These are phyloP conservation scores for Biancaea sappan DNA, from an alignment of 306 rosid genomes.

Conservation along the genomic window DNA sequence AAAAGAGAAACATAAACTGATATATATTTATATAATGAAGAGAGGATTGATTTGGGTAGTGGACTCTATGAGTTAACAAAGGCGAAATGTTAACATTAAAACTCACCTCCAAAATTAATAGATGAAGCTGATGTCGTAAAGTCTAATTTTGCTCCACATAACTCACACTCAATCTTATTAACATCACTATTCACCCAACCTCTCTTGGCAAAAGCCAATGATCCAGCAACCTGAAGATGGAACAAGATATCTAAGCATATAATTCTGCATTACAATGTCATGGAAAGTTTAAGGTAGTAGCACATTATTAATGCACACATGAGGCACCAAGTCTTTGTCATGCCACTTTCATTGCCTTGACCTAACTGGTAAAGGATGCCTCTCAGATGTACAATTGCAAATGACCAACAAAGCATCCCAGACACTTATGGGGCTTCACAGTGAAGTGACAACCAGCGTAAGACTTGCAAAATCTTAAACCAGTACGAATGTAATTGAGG, in stretches of 20 bases:
- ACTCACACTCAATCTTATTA: slow-evolving; percentile 79
- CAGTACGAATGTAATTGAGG: not conserved
- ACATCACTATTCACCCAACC: slow-evolving; percentile 88
- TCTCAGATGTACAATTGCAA: not conserved
- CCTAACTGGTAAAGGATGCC: not conserved
- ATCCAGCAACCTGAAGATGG: slow-evolving; percentile 51
- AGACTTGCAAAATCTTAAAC: not conserved
- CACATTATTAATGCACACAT: not conserved
- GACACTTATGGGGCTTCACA: not conserved
- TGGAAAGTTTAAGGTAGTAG: not conserved
- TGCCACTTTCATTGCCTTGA: not conserved
- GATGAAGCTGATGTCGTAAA: slow-evolving; percentile 48
- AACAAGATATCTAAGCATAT: not conserved
- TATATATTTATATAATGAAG: not conserved
- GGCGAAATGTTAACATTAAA: not conserved
- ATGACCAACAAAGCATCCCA: not conserved
- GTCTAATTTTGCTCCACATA: slow-evolving; percentile 62
- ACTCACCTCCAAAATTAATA: slow-evolving; percentile 44
- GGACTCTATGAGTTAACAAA: slow-evolving; percentile 29
- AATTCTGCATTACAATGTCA: not conserved
- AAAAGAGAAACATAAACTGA: not conserved
- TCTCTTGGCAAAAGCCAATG: slow-evolving; percentile 86
- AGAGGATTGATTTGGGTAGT: not conserved
- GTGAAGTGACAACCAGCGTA: not conserved
- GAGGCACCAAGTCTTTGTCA: not conserved